phyloP scores from a whole-genome alignment of 2,329 filamentous ascomycete species.

The Akanthomyces dipterigenus region DNA sequence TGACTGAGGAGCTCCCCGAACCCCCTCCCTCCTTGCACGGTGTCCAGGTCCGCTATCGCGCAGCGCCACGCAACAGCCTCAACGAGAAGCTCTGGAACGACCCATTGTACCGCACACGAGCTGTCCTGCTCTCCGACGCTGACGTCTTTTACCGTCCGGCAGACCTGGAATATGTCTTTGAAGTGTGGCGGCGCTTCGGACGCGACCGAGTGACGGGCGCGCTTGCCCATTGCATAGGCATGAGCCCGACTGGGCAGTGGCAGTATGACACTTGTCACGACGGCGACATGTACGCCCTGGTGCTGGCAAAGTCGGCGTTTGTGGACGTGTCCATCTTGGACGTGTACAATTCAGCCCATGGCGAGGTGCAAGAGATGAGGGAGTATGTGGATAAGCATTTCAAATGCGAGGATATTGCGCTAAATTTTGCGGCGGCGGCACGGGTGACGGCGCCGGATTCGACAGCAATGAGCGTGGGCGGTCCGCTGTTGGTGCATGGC shows the following conservation, averaged over 20 bases:
- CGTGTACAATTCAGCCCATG: constrained; percentile 31
- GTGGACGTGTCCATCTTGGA: constrained; percentile 32
- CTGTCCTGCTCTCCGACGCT: constrained; percentile 33
- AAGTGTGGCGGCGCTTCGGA: constrained; percentile 33
- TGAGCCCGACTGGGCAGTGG: constrained; percentile 21
- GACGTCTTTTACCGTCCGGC: constrained; percentile 32
- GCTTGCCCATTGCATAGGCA: constrained; percentile 28
- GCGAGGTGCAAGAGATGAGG: constrained; percentile 24
- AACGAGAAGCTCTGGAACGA: constrained; percentile 33
- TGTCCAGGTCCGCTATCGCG: constrained; percentile 28
- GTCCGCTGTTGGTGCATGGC: constrained; percentile 29
- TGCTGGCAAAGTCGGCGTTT: constrained; percentile 32
- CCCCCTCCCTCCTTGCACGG: constrained; percentile 24
- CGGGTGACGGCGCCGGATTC: constrained; percentile 13
- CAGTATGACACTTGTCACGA: constrained; percentile 27
- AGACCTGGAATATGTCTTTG: constrained; percentile 35
- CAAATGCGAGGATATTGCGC: constrained; percentile 35
- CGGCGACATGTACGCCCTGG: constrained; percentile 27
- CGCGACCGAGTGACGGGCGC: constrained; percentile 28
- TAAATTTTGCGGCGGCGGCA: constrained; percentile 30
- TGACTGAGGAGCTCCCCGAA: constrained; percentile 23
- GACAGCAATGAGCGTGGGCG: constrained; percentile 21
- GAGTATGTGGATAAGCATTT: constrained; percentile 30
- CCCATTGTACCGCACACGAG: constrained; percentile 29
- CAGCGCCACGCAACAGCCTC: constrained; percentile 26